Evolutionary conservation across 805 yeast genomes (phyloP).

Genomic region (Isabelozyma gotoi): DNA sequence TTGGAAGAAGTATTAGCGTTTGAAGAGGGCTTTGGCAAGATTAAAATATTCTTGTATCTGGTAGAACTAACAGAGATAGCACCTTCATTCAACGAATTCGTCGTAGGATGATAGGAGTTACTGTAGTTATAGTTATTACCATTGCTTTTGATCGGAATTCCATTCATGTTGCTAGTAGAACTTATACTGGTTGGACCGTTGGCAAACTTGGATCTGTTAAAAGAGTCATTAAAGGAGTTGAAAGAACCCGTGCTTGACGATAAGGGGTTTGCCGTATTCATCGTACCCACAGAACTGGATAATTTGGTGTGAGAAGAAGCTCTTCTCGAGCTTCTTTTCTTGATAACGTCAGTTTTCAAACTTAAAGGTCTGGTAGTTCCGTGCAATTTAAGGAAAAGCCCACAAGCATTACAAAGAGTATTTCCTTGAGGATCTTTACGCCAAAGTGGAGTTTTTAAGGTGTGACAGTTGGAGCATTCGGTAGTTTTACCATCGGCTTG

Average conservation of each 20-base stretch:
- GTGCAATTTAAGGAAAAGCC: slow-evolving; percentile 57
- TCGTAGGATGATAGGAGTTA: neutral
- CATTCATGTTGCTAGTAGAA: neutral
- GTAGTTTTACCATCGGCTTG: slow-evolving; percentile 19
- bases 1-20: slow-evolving; percentile 9
- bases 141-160: neutral
- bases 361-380: slow-evolving; percentile 63
- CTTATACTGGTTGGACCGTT: neutral
- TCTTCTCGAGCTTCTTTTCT: slow-evolving; percentile 51
- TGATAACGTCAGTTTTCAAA: slow-evolving; percentile 56
- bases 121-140: neutral
- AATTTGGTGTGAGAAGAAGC: slow-evolving; percentile 8
- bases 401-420: slow-evolving; percentile 65
- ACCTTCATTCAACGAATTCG: neutral
- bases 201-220: neutral
- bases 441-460: slow-evolving; percentile 63
- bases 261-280: neutral
- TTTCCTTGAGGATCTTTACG: slow-evolving; percentile 58
- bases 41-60: slow-evolving; percentile 38
- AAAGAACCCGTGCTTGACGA: neutral
- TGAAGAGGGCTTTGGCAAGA: slow-evolving; percentile 37
- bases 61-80: slow-evolving; percentile 5
- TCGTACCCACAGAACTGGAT: slow-evolving; percentile 4
- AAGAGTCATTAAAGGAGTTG: neutral
- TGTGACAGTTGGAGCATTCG: slow-evolving; percentile 58